Evolutionary conservation across 2,329 filamentous ascomycete genomes (phyloP).

Genomic region (Aspergillus sp.): DNA sequence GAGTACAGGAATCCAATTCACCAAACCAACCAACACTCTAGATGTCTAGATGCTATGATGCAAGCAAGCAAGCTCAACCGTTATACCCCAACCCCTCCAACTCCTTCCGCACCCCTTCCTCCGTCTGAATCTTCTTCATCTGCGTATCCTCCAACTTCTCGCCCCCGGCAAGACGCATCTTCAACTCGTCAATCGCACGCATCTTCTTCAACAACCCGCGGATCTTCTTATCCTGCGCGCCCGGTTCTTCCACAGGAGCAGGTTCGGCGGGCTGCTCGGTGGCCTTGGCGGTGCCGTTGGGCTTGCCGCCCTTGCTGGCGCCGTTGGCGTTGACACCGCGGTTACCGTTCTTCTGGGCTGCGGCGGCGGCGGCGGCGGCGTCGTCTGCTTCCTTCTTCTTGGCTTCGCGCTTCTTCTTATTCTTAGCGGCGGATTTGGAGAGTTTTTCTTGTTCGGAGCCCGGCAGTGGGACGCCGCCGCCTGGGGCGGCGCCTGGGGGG

Average conservation of each 20-base stretch:
- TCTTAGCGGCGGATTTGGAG: constrained; percentile 82
- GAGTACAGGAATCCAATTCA: too few relatives aligned
- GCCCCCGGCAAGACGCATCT: constrained; percentile 88
- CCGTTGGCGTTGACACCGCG: constrained; percentile 13
- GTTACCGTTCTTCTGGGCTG: constrained; percentile 29
- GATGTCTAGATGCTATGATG: not conserved
- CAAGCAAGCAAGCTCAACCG: constrained; percentile 17
- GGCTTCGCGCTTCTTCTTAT: constrained; percentile 95
- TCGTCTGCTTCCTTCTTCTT: constrained; percentile 83
- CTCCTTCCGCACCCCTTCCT: constrained; percentile 76
- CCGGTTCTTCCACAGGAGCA: constrained; percentile 42
- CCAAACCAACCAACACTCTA: too few relatives aligned
- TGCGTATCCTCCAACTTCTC: constrained; percentile 98
- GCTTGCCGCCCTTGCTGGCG: constrained; percentile 13
- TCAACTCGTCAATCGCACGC: constrained; percentile 91
- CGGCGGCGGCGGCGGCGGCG: constrained; percentile 44
- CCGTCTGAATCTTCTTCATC: constrained; percentile 95
- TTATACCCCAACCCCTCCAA: constrained; percentile 56
- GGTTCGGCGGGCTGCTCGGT: constrained; percentile 21
- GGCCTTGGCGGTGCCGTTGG: constrained; percentile 26
- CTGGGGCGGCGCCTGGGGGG: constrained; percentile 62
- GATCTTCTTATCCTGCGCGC: constrained; percentile 87
- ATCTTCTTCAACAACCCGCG: constrained; percentile 94
- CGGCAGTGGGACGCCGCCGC: constrained; percentile 59
- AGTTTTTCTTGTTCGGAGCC: constrained; percentile 62